Conservation (phyloP, 345 rosid genomes). For the Camelina laxa region DNA sequence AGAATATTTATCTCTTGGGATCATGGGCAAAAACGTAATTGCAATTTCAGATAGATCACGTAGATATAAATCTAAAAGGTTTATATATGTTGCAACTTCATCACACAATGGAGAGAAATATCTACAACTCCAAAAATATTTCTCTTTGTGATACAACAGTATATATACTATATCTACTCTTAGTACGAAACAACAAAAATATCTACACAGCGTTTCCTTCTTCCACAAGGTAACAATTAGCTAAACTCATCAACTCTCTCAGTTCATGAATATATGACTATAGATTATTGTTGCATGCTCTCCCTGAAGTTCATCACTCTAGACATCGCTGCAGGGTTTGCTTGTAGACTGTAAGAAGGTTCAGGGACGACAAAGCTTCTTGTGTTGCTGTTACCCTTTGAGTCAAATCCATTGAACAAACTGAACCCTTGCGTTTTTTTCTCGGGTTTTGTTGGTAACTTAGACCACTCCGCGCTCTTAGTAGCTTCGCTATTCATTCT, state of each 20-base stretch:
- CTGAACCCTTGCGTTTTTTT: conserved; percentile 45
- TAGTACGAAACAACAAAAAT: conserved; percentile 35
- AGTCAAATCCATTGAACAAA: conserved; percentile 58
- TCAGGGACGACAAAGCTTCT: conserved; percentile 41
- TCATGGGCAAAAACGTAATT: conserved; percentile 36
- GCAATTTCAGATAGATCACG: conserved; percentile 7
- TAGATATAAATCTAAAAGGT: conserved; percentile 31
- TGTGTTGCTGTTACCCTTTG: conserved; percentile 43
- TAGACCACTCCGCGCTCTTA: conserved; percentile 26
- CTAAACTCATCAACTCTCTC: conserved; percentile 33
- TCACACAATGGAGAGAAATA: conserved; percentile 35
- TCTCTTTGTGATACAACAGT: conserved; percentile 19
- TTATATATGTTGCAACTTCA: conserved; percentile 43
- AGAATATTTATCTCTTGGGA: conserved; percentile 4
- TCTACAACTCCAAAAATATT: conserved; percentile 33
- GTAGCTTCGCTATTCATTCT: conserved; percentile 29
- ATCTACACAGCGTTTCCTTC: conserved; percentile 27
- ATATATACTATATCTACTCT: conserved; percentile 17
- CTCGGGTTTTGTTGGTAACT: conserved; percentile 51
- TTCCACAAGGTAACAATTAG: conserved; percentile 41
- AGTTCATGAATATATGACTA: conserved; percentile 9
- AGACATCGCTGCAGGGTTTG: conserved; percentile 79
- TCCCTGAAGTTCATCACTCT: conserved; percentile 74
- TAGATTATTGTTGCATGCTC: conserved; percentile 48
- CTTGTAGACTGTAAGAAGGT: conserved; percentile 54